Conservation (phyloP, 192 early-diverging fungal species). For the Backusella macrospora region DNA sequence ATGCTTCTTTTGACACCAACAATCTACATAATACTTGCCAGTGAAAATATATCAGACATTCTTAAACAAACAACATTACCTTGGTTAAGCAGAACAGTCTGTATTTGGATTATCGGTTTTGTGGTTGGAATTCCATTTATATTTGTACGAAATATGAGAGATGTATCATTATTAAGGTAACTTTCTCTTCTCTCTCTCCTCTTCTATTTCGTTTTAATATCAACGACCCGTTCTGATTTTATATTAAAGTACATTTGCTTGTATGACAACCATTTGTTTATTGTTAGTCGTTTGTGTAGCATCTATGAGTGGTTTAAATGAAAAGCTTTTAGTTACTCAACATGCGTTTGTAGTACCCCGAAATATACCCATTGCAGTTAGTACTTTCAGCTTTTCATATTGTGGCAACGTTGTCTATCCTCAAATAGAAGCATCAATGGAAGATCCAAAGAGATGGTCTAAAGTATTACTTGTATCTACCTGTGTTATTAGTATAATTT, state of each 20-base stretch:
- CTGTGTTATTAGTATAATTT: conserved; percentile 66
- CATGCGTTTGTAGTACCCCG: conserved; percentile 44
- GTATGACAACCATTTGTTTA: conserved; percentile 70
- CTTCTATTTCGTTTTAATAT: background rate
- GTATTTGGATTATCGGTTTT: conserved; percentile 67
- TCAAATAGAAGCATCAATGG: conserved; percentile 82
- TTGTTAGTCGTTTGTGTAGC: conserved; percentile 70
- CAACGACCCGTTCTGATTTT: conserved; percentile 21
- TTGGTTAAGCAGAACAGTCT: conserved; percentile 51
- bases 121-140: conserved; percentile 74
- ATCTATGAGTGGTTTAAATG: conserved; percentile 51
- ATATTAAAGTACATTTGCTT: conserved; percentile 70
- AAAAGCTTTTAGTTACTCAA: conserved; percentile 38
- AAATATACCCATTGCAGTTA: conserved; percentile 78
- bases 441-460: conserved; percentile 67
- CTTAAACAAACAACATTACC: conserved; percentile 38
- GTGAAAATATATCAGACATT: conserved; percentile 67
- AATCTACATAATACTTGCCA: conserved; percentile 76
- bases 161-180: conserved; percentile 58
- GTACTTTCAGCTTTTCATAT: conserved; percentile 81
- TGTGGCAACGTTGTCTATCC: conserved; percentile 82
- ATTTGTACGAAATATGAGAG: conserved; percentile 71
- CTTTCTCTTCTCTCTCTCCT: background rate
- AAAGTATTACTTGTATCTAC: conserved; percentile 67
- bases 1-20: conserved; percentile 68